Evolutionary conservation across 345 rosid species (phyloP).

Genomic region (Pugionium cornutum): DNA sequence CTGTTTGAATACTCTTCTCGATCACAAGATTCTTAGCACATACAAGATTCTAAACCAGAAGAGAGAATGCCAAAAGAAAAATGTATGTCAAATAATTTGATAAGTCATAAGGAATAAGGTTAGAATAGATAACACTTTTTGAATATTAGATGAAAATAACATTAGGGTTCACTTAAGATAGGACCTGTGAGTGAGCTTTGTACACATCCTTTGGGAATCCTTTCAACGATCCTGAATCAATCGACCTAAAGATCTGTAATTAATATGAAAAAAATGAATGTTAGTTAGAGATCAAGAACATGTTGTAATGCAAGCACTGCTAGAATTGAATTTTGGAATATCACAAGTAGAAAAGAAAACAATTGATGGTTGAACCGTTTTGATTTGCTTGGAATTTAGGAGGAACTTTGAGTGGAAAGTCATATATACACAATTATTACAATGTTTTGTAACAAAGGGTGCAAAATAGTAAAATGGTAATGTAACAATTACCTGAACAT

Average conservation of each 20-base stretch:
- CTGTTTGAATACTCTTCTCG: constrained; percentile 88
- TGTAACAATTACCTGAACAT: constrained; percentile 69
- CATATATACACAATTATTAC: no score
- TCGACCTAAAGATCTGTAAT: constrained; percentile 69
- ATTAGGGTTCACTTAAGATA: neutral
- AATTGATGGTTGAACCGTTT: neutral
- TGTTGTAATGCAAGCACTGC: no score
- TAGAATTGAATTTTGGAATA: no score
- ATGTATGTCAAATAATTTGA: neutral
- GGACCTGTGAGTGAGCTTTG: constrained; percentile 65
- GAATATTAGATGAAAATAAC: neutral
- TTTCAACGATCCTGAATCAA: constrained; percentile 86
- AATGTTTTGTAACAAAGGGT: no score
- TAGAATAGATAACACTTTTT: no score
- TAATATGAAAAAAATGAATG: neutral
- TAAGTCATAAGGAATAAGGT: no score
- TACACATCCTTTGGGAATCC: constrained; percentile 76
- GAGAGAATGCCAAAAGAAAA: neutral
- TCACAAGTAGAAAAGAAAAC: no score
- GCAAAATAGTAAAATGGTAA: neutral
- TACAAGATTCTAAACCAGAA: constrained; percentile 69
- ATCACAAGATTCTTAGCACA: constrained; percentile 83
- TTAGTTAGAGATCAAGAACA: neutral
- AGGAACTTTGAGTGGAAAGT: no score
- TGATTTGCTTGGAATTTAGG: no score